Evolutionary conservation across 352 stramenopile genomes (phyloP), one percentile per base, ranked within the genome.

Genomic region (Globisporangium radiosum): DNA sequence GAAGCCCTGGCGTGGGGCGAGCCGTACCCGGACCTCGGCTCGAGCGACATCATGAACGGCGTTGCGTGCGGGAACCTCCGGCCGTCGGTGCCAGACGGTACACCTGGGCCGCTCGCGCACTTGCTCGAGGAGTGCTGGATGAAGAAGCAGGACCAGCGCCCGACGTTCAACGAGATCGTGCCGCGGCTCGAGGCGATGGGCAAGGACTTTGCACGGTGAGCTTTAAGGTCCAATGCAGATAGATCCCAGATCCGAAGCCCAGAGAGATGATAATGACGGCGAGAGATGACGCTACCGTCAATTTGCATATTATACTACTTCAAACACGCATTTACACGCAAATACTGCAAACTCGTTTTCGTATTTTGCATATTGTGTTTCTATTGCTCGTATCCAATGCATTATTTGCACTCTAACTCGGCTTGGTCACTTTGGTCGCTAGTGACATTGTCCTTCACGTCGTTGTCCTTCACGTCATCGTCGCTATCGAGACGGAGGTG

Each of bases 41-140:
- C 83, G 36, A 94, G 78, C 55, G 81, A 92, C 57, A 90, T 94
- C 47, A 92, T 94, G 83, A 91, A 91, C 55, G 83, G 84, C 45
- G 85, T 94, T 11, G 81, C 82, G 15, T 78, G 76, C 25, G 77
- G 78, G 56, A 92, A 87, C 15, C 65, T 94, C 40, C 77, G 81
- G 2, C 85, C 85, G n/a, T 77, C 69, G 5, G 77, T 90, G 13
- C 81, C 83, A 2, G 79, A 90, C 5, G 78, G 76, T n/a, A 91
- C 81, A 4, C 79, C 82, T 3, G 52, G 65, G 15, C 63, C 57
- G 5, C 60, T 92, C 33, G 84, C 76, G 1, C 65, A 74, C 45
- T 56, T 93, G 56, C 70, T 92, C 11, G 74, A 88, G 62, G 78
- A 93, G 19, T 92, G 83, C 73, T 94, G 83, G 79, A 90, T 78